Base-by-base conservation (phyloP, 352 stramenopile genomes). In the Halophytophthora batemanensis region DNA sequence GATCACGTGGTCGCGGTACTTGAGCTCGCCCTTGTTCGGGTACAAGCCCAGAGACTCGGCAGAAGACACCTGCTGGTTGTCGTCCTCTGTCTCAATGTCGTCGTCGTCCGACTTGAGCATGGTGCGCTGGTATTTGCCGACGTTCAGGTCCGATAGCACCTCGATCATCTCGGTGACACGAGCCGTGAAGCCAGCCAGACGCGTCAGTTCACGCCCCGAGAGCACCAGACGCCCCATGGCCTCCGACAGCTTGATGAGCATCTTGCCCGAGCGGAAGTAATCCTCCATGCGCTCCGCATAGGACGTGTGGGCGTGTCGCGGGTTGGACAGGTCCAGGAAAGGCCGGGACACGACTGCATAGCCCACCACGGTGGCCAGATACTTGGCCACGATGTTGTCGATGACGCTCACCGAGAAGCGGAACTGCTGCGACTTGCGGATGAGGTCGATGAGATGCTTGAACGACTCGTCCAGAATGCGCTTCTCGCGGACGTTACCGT, bases 371-470 rank as follows among this genome's bases (percentile, higher is more conserved):
- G 77, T 93, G 1, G 86, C 86, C 63, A 92, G 64, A 49, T 95
- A 95, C 63, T 96, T 96, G 50, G 86, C 83, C 15, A 94, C 77
- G 23, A 95, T 72, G 51, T 84, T 92, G 62, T 96, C 86, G 21
- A 95, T 74, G 18, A 91, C 78, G 15, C 71, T 82, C 43, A 95
- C 67, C 6, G 72, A 82, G 56, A 93, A 90, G 6, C 84, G 82
- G 69, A 96, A 96, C 60, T 92, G 80, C 61, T 90, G 77, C 51
- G 77, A 87, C 45, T 74, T 70, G 31, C 82, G 76, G 42, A 92
- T 63, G 36, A 92, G 58, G 21, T 78, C 65, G 33, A 87, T 77
- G 14, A 95, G 53, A 17, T 62, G 52, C 21, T 60, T 58, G 58
- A 93, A 92, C 21, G 74, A 86, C 54, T 85, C 56, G 50, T 93